A percentile compares a stretch with the other conserved stretches of the same genome.
Evolutionary conservation across 2,329 filamentous ascomycete species (phyloP).

Genomic region (Diaporthe citrichinensis): DNA sequence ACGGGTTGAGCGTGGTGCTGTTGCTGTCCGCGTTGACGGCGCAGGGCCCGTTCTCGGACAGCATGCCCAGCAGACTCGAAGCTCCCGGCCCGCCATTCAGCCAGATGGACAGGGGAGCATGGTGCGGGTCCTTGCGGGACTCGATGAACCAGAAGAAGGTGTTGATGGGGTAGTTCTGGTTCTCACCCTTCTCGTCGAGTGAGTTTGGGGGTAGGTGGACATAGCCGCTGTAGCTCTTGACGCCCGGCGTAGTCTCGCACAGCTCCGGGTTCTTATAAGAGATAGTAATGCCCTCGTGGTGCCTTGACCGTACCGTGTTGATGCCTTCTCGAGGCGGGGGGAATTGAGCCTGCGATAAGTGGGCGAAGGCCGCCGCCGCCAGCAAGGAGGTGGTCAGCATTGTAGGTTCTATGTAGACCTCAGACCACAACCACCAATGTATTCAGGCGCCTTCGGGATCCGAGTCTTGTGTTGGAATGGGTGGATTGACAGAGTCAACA

Average conservation of each 20-base stretch:
- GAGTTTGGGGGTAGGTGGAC: conserved; percentile 67
- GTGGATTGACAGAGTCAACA: background rate
- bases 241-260: conserved; percentile 76
- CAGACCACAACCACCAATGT: background rate
- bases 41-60: conserved; percentile 68
- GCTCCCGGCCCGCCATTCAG: conserved; percentile 73
- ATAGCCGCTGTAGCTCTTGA: conserved; percentile 74
- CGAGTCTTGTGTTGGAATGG: background rate
- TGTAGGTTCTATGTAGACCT: background rate
- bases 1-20: conserved; percentile 65
- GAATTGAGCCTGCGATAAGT: conserved; percentile 37
- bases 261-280: conserved; percentile 74
- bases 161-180: conserved; percentile 65
- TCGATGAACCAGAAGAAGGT: conserved; percentile 79
- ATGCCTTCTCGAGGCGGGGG: conserved; percentile 38
- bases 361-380: conserved; percentile 15
- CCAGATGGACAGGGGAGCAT: conserved; percentile 41
- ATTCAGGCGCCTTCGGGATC: background rate
- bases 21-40: conserved; percentile 65
- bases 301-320: conserved; percentile 38
- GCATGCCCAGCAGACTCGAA: conserved; percentile 67
- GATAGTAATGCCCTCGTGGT: conserved; percentile 75
- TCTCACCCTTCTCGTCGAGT: conserved; percentile 45
- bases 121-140: conserved; percentile 53
- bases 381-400: conserved; percentile 29